Conservation (phyloP, 441 rosid species). For the Gossypium armourianum region DNA sequence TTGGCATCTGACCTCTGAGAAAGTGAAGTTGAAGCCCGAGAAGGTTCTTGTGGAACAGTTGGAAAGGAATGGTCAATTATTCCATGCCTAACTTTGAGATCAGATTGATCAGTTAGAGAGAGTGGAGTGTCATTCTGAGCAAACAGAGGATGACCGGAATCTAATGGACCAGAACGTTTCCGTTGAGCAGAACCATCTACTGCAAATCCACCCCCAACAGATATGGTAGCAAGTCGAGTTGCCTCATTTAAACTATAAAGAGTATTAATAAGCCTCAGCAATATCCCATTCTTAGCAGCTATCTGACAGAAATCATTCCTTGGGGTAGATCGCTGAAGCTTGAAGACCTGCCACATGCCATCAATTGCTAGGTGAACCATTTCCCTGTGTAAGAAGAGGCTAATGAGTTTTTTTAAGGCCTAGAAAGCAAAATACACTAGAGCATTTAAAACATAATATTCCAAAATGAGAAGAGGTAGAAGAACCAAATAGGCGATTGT, state of each 20-base stretch:
- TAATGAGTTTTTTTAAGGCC: constrained; percentile 19
- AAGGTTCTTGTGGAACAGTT: constrained; percentile 46
- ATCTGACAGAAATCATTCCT: constrained; percentile 89
- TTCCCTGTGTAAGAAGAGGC: constrained; percentile 58
- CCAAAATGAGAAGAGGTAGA: not conserved
- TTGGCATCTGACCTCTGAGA: constrained; percentile 51
- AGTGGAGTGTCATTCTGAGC: constrained; percentile 42
- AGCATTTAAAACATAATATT: not conserved
- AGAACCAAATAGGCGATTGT: not conserved
- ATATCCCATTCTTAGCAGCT: constrained; percentile 86
- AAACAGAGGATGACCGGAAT: constrained; percentile 46
- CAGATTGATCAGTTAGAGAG: constrained; percentile 44
- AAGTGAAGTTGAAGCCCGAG: constrained; percentile 50
- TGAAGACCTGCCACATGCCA: constrained; percentile 99
- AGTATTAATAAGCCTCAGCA: constrained; percentile 77
- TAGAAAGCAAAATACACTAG: not conserved
- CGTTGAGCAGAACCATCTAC: constrained; percentile 51
- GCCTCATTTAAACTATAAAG: constrained; percentile 97
- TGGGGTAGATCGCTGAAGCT: constrained; percentile 85
- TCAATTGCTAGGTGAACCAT: constrained; percentile 99
- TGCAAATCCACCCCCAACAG: constrained; percentile 47
- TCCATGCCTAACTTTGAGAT: constrained; percentile 51
- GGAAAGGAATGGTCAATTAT: constrained; percentile 31
- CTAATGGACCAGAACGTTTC: constrained; percentile 67
- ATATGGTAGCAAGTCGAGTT: constrained; percentile 61